A percentile compares a stretch with the other conserved stretches of the same genome.
phyloP scores from a whole-genome alignment of 768 basidiomycete species.

The Boletus rubropictus region DNA sequence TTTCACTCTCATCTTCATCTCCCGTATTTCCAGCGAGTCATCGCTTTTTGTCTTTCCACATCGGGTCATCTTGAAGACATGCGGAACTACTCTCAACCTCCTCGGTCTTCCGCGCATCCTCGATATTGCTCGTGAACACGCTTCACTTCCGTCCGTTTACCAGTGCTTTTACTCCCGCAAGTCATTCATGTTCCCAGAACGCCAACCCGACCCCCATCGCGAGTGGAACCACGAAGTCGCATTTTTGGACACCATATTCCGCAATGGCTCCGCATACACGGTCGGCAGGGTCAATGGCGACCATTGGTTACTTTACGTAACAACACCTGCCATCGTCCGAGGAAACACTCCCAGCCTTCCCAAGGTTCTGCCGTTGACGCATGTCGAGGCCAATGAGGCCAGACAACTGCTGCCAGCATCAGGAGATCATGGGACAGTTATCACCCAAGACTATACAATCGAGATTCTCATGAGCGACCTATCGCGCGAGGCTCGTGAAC shows the following conservation, averaged over 20 bases:
- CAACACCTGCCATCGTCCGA: slow-evolving; percentile 44
- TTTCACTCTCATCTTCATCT: slow-evolving; percentile 11
- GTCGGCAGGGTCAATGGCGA: slow-evolving; percentile 97
- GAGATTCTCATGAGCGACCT: slow-evolving; percentile 98
- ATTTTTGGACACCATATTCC: slow-evolving; percentile 86
- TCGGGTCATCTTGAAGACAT: slow-evolving; percentile 96
- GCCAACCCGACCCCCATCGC: slow-evolving; percentile 85
- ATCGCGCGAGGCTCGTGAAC: slow-evolving; percentile 61
- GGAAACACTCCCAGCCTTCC: slow-evolving; percentile 21
- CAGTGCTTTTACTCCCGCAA: slow-evolving; percentile 98
- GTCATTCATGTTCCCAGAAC: slow-evolving; percentile 98
- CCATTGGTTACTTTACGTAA: slow-evolving; percentile 97
- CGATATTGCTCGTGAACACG: slow-evolving; percentile 75
- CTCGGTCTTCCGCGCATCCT: slow-evolving; percentile 92
- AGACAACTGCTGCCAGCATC: slow-evolving; percentile 5
- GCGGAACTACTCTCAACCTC: slow-evolving; percentile 96
- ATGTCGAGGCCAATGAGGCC: slow-evolving; percentile 12
- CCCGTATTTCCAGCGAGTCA: slow-evolving; percentile 69
- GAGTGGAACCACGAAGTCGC: slow-evolving; percentile 93
- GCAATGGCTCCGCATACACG: slow-evolving; percentile 87
- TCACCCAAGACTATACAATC: slow-evolving; percentile 80
- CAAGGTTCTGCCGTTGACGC: slow-evolving; percentile 12
- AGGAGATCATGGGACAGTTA: slow-evolving; percentile 10
- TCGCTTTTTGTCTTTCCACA: slow-evolving; percentile 94
- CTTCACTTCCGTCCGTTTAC: slow-evolving; percentile 64